Evolutionary conservation across 139 green algal species (phyloP), one percentile per base, ranked within the genome.

Genomic region (Spirogloea muscicola): DNA sequence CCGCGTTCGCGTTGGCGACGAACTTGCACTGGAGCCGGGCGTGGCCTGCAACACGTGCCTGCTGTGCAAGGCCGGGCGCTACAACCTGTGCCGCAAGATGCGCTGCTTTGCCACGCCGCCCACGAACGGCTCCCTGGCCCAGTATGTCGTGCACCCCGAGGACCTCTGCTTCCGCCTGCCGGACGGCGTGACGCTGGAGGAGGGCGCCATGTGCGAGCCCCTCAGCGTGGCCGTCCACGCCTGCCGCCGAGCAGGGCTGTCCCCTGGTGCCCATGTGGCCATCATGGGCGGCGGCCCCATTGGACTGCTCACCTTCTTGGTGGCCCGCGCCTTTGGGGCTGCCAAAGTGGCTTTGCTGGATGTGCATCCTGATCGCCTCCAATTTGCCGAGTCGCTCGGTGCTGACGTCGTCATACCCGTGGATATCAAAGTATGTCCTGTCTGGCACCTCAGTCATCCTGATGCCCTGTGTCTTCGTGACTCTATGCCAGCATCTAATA

Each of bases 121-220:
- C 68, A 82, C 87, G 6, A 84, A 85, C 25, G 84, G 84, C 3
- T 76, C 48, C 3, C 82, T 90, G 61, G 70, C 62, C 13, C 82
- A 82, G 10, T 43, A 73, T 41, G 49, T 77, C 1, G 38, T 70
- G 55, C 85, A 89, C 61, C 80, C 80, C 0, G 78, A 79, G 34
- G 77, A 86, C 49, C 86, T 86, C 38, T 90, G 86, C 84, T 89
- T 84, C 77, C 58, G 49, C 49, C 59, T 90, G 71, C 86, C 86
- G 2, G 37, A 71, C 0, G 7, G 42, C 46, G 10, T 90, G 58
- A 74, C 51, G 7, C 49, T 82, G 38, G 86, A 90, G 64, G 57
- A 90, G 69, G 86, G 86, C 10, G 86, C 86, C 29, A 81, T 90
- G 78, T 86, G 76, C 10, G 86, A 90, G 80, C 86, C 86, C 6